A percentile compares a stretch with the other conserved stretches of the same genome.
These are phyloP conservation scores for barley (Hordeum vulgare) DNA, from an alignment of 176 grass and related monocot genomes.

Conservation along the genomic window DNA sequence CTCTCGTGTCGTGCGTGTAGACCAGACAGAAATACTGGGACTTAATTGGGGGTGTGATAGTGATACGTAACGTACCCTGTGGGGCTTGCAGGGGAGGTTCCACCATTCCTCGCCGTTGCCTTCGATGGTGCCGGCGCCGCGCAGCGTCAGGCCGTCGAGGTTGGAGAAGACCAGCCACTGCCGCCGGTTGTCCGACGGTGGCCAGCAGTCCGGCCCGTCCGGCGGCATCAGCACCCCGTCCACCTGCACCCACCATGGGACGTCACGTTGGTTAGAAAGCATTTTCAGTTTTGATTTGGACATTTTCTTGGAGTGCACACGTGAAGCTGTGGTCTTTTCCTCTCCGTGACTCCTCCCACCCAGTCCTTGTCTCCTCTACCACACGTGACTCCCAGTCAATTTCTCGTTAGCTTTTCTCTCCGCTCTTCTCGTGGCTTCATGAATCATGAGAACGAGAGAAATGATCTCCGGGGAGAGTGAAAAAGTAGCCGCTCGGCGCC, in stretches of 20 bases:
- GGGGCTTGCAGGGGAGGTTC: conserved; percentile 93
- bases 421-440: neutral
- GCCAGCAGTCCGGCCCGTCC: conserved; percentile 76
- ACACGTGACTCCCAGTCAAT: neutral
- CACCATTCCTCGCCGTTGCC: conserved; percentile 90
- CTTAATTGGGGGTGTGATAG: neutral
- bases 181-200: conserved; percentile 56
- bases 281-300: neutral
- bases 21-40: neutral
- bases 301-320: neutral
- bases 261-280: neutral
- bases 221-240: conserved; percentile 80
- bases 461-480: too few relatives aligned
- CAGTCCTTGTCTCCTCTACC: neutral
- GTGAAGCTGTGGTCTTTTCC: neutral
- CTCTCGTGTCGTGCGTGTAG: neutral
- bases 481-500: too few relatives aligned
- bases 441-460: neutral
- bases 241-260: conserved; percentile 25
- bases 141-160: conserved; percentile 62
- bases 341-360: neutral
- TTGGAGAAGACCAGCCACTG: conserved; percentile 80
- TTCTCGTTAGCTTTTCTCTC: neutral
- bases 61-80: conserved; percentile 40
- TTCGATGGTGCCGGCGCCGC: conserved; percentile 71